Base-by-base conservation (phyloP, 176 grass and related monocot genomes). In the Sorghum bicolor region DNA sequence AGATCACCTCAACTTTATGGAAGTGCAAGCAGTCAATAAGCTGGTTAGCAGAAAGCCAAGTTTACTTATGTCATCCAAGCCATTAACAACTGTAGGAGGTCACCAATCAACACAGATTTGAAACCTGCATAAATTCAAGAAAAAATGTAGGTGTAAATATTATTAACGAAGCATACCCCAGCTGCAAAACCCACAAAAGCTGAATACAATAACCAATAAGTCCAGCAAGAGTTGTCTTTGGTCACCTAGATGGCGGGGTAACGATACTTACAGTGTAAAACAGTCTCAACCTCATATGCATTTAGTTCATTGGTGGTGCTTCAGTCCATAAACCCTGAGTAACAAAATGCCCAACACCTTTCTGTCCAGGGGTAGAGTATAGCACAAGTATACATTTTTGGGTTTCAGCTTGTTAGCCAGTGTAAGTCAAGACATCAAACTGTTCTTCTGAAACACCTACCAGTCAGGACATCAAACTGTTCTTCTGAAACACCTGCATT, bases 91-190 rank as follows among this genome's bases (percentile, higher is more conserved):
- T 33, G 17, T 41, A 19, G 57, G 24, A 39, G 47, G 19, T 36
- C 29, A 64, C 5, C 68, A 71, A 41, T 25, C 37, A 30, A 30
- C 0, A 9, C 62, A 67, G n/a, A 48, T 19, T 33, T 80, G 17
- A 30, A 64, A 66, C 43, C 77, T 79, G 61, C 62, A 32, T 48
- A 47, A 32, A 34, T 67, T 67, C 28, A 33, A 80, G 60, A 80
- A 33, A 45, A 15, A 47, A 16, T 7, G 15, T 2, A 78, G 30
- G 24, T 43, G 33, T 20, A 79, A 16, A 17, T 11, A 79, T 65
- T 43, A 79, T 60, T 9, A 24, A 11, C 41, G 29, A 61, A 47
- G 40, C 62, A 33, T 67, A 67, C 40, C 25, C 28, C 28, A 11
- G 44, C 61, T 80, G 39, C 9, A 33, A 48, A 39, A 47, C 44